Percentiles rank a stretch among this genome's conserved stretches.
Evolutionary conservation across 1,139 yeast genomes (phyloP).

Genomic region (Trichomonascaceae sp.): DNA sequence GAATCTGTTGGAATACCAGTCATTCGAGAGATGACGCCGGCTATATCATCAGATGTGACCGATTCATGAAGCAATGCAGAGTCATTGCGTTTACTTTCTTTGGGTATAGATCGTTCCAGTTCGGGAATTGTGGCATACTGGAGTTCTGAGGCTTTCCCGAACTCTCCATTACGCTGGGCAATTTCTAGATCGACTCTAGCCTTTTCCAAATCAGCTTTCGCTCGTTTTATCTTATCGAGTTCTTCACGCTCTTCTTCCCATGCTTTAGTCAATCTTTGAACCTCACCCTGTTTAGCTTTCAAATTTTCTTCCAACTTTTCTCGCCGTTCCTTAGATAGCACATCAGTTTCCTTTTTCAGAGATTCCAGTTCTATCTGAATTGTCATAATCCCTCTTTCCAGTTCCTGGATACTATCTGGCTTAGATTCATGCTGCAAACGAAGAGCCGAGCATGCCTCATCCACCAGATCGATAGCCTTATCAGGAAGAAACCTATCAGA

Average conservation of each 20-base stretch:
- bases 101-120: conserved; percentile 57
- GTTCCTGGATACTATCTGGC: conserved; percentile 86
- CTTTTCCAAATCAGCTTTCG: conserved; percentile 76
- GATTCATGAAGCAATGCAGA: conserved; percentile 69
- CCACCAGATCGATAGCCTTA: conserved; percentile 92
- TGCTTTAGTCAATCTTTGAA: conserved; percentile 61
- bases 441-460: conserved; percentile 94
- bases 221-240: conserved; percentile 67
- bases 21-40: conserved; percentile 84
- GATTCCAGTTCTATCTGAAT: conserved; percentile 93
- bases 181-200: conserved; percentile 79
- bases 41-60: conserved; percentile 90
- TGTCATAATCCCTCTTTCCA: conserved; percentile 88
- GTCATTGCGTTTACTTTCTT: conserved; percentile 29
- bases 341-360: conserved; percentile 84
- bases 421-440: conserved; percentile 93
- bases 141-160: conserved; percentile 80
- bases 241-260: conserved; percentile 82
- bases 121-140: conserved; percentile 84
- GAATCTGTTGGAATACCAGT: conserved; percentile 95
- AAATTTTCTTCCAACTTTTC: conserved; percentile 59
- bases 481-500: conserved; percentile 91
- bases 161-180: conserved; percentile 77
- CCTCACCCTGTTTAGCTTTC: conserved; percentile 55
- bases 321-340: conserved; percentile 70